Evolutionary conservation across 345 rosid species (phyloP), one percentile per base, ranked within the genome.

Genomic region (Salix caprea): DNA sequence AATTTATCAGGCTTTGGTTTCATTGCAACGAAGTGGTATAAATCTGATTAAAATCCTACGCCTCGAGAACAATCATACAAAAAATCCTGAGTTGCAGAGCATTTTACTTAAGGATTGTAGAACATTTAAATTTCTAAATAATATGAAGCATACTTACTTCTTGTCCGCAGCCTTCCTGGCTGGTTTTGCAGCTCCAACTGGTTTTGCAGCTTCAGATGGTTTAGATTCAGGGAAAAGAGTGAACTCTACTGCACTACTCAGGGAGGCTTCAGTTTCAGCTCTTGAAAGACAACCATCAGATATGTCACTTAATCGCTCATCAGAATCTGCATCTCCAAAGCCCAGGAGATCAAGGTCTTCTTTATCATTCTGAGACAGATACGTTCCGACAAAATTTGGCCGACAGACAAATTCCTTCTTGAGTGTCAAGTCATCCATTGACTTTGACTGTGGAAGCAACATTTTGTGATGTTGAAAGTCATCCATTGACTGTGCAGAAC

Each of bases 191-290:
- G 67, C 61, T 52, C 48, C 77, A 11, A 32, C 32, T 46, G 74
- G 74, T 64, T 60, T 73, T 32, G 64, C 16, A 71, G 79, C 19
- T 46, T 74, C 90, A 30, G 84, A 54, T 72, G 82, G 87, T 84
- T 88, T 69, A 65, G 85, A 30, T 84, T 89, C 96, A 73, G 98
- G 95, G 80, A 93, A 93, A 67, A 91, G 92, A 78, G 92, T 83
- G 73, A 84, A 84, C 83, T 93, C 98, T 72, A 91, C 93, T 14
- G 85, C 85, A 82, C 93, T 92, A 75, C 82, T 50, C 64, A 89
- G 66, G 5, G 97, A 92, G 61, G 90, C 91, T 83, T 96, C 99
- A 65, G 98, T 91, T 84, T 96, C 97, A 19, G 95, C 98, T 94
- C 94, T 90, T 16, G 99, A 90, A 79, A 96, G 97, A 79, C 81